Evolutionary conservation across 176 grass and related monocot species (phyloP), one percentile per base, ranked within the genome.

Genomic region (Pharus latifolius): DNA sequence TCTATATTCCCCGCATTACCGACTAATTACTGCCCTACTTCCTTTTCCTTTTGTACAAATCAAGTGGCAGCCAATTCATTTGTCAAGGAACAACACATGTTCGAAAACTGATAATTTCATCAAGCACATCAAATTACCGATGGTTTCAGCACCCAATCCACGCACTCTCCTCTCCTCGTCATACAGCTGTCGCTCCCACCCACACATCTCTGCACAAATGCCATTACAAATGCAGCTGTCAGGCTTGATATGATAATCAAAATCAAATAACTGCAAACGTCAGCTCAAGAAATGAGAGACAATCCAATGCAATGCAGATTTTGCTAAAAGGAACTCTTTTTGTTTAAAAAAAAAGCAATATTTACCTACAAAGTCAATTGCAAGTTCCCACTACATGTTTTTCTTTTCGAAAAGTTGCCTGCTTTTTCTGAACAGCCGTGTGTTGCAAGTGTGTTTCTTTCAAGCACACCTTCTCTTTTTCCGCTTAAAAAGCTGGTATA

Each of bases 131-230:
- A 65, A 90, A 25, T 74, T 86, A 91, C 95, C 84, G 50, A 74
- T 78, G 25, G 82, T 80, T 59, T 75, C 78, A 19, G 71, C 75
- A 24, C 70, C 75, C 17, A 85, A 26, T 77, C 81, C 84, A 27
- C 24, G 26, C 27, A 88, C 41, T 54, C 47, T 91, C 74, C 84
- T 86, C 50, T 86, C 78, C 27, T 83, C 78, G 30, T 90, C 81
- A 53, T 82, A 64, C 30, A 83, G 59, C 63, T 85, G 87, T 13
- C 81, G 81, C 67, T 98, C 84, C 89, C 84, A 91, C n/a, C 40
- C 41, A 8, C 87, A 98, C 84, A 93, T 91, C 27, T 98, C 95
- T 98, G 84, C 56, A 81, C 37, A 50, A 73, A 24, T 45, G 32
- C 12, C 49, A 48, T 74, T 31, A 49, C 3, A 78, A 48, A 19